Base-by-base conservation (phyloP, 1,284 basidiomycete genomes). In the Malassezia psittaci region DNA sequence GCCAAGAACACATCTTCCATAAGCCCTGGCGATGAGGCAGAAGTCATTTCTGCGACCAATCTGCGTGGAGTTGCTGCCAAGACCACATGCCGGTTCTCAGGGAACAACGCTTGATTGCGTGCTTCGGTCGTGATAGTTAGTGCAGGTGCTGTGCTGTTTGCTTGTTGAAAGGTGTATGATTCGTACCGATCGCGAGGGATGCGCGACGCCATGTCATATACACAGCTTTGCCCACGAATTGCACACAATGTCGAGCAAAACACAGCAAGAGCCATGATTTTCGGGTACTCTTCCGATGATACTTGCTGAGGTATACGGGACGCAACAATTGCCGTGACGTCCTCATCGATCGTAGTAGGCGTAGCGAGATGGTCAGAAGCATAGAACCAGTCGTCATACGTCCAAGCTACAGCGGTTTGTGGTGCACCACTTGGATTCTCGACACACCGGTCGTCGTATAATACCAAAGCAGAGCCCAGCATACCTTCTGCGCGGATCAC, bases 41-140 rank as follows among this genome's bases (percentile, higher is more conserved):
- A 34, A 9, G 55, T 57, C 55, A 57, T 57, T 47, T 52, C 55
- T 9, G 51, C 55, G 7, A 57, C 46, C n/a, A 57, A 46, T n/a
- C 55, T 50, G 12, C 36, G 51, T 24, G 37, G 45, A 21, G 55
- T 57, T 11, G 55, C 55, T 9, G 55, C 55, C 12, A 57, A 18
- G 29, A 57, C 39, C 10, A 48, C 44, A 21, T 49, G 50, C 13
- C 38, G n/a, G 33, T 24, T 35, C 32, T 24, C n/a, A 1, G 45
- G 12, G 12, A 57, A 48, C 5, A 52, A 36, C 12, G 6, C 39
- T n/a, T 24, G n/a, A 16, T 52, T 52, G 38, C 55, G 55, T 12
- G 37, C 29, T 9, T 38, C 32, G 9, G 35, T 18, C 34, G 54
- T 50, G 10, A 51, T 7, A 15, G 48, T 32, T 42, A 51, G 15